Conservation (phyloP, 345 rosid genomes). For the Erysimum cheiranthoides region DNA sequence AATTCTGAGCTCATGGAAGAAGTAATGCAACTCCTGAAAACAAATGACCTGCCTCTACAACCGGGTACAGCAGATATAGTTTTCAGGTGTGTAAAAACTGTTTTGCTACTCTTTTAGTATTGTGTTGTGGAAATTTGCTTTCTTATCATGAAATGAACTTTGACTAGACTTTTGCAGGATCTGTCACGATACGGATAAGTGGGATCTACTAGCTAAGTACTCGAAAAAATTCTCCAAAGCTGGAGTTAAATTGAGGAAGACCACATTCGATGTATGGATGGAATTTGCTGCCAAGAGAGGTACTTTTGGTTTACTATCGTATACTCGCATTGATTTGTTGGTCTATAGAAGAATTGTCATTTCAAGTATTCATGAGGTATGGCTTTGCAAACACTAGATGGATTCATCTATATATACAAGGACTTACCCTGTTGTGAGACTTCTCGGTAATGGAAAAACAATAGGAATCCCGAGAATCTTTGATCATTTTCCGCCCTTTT, state of each 20-base stretch:
- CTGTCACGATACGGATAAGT: conserved; percentile 64
- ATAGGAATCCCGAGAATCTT: not conserved
- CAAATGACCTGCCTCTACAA: conserved; percentile 63
- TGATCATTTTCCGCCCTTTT: not conserved
- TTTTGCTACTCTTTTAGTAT: not conserved
- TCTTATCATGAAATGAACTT: conserved; percentile 18
- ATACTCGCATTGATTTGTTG: not conserved
- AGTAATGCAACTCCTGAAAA: conserved; percentile 66
- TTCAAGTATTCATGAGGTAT: not conserved
- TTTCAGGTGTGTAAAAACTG: conserved; percentile 58
- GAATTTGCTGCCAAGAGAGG: conserved; percentile 80
- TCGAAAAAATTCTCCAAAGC: conserved; percentile 65
- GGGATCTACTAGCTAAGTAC: conserved; percentile 71
- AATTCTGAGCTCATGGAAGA: conserved; percentile 70
- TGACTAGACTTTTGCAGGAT: conserved; percentile 58
- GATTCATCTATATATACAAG: not conserved
- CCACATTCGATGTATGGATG: conserved; percentile 84
- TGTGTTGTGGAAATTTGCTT: not conserved
- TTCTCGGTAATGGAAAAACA: not conserved
- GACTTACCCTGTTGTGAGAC: not conserved
- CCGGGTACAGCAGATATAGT: conserved; percentile 86
- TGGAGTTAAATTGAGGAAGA: conserved; percentile 69
- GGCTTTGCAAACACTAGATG: not conserved
- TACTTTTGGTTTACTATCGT: conserved; percentile 15
- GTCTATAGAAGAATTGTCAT: not conserved